Base-by-base conservation (phyloP, 176 grass and related monocot genomes). In the Oryza longistaminata region DNA sequence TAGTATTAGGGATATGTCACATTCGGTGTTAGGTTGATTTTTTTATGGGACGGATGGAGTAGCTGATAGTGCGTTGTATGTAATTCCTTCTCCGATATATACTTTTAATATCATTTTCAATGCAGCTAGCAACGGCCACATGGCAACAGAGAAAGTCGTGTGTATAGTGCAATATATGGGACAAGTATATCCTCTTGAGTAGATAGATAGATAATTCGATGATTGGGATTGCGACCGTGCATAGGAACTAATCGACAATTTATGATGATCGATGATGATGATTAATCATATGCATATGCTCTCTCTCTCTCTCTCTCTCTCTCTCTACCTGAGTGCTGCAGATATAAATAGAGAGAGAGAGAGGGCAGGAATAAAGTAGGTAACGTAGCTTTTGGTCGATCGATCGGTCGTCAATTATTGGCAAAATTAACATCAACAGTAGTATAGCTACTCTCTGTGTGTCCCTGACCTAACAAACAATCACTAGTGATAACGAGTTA, bases 381-480 rank as follows among this genome's bases (percentile, higher is more conserved):
- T 58, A 58, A 58, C 2, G 17, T 44, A 15, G 25, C 73, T 83
- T 75, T 64, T 49, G 11, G 4, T 15, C 52, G 52, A 16, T 50
- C 48, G 48, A 52, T 52, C 29, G 46, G 45, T 35, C n/a, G 58
- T 50, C 60, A 73, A 73, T 64, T 14, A 45, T 33, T 64, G 40
- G 26, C 11, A 82, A 19, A 73, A 21, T 19, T 44, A 83, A 66
- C 39, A 71, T 71, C 34, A 82, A 24, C 66, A 45, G 27, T 70
- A 35, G 10, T 35, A 2, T 43, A 43, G 42, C 42, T 43, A 43
- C 34, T 35, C 34, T 52, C 17, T 3, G 4, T 12, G 11, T 26
- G 25, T 67, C 64, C n/a, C 37, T 34, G 35, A 25, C 37, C 21
- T 48, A 74, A 82, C 53, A 55, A 74, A 82, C 69, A 55, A 12